Base-by-base conservation (phyloP, 1,284 basidiomycete genomes). In the Sanguinoderma infundibulare region DNA sequence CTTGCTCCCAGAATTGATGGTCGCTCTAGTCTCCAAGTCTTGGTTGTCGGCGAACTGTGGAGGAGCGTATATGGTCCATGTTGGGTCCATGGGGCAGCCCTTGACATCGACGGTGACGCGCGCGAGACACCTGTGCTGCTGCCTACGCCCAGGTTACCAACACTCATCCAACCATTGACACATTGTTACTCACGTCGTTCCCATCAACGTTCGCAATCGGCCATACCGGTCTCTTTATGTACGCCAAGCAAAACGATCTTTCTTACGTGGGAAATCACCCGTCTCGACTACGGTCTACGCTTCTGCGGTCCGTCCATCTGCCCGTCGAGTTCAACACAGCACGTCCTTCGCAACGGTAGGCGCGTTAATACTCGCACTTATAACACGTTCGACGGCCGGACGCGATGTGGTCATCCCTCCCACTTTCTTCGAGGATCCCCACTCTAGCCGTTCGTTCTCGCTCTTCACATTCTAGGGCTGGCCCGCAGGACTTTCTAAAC, bases 231-330 rank as follows among this genome's bases (percentile, higher is more conserved):
- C 17, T 17, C 46, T 47, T 10, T 8, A 15, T 47, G 28, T 47
- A 47, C 5, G 17, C 14, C 7, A n/a, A 9, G 46, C 46, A 32
- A 28, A 26, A 8, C 28, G 15, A 28, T n/a, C 5, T 17, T 30
- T 26, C 15, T 24, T 12, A 24, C 28, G 28, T 5, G 3, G 46
- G 46, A 17, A 26, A n/a, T 47, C 26, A 7, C 46, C 15, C 28
- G 24, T n/a, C 38, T 14, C 42, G 28, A 40, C 52, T 53, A 42
- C 52, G 24, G n/a, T 30, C 50, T 20, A 30, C 38, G 28, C 39
- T n/a, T 55, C 32, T 49, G 55, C 55, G 55, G 55, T 56, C 55
- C 49, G 15, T 40, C 55, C 49, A 22, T 40, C 38, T 26, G 20
- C 50, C 17, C 50, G 7, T 22, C 34, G 22, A 47, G 46, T 17